Conservation (phyloP, 345 rosid genomes). For the Excoecaria agallocha region DNA sequence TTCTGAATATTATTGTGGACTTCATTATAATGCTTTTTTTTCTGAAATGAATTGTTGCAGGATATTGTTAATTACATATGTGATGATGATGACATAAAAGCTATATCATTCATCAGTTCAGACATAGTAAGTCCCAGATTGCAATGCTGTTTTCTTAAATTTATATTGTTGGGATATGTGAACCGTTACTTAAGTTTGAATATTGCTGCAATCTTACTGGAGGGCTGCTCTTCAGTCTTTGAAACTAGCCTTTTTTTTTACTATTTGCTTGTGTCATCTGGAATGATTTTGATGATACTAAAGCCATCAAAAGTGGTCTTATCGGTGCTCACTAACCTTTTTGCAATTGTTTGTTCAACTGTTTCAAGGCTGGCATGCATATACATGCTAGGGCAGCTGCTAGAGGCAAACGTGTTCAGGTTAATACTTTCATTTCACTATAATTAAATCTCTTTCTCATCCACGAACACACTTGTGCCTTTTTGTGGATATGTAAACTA, state of each 20-base stretch:
- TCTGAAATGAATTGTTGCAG: constrained; percentile 23
- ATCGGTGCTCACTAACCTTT: not conserved
- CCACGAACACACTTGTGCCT: not conserved
- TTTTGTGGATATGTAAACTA: not conserved
- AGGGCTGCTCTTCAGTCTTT: not conserved
- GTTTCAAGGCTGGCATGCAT: constrained; percentile 31
- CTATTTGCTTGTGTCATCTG: not conserved
- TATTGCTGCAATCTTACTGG: not conserved
- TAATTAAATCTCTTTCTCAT: not conserved
- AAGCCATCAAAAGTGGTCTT: not conserved
- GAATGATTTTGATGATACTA: not conserved
- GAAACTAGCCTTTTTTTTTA: not conserved
- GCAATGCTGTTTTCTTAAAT: not conserved
- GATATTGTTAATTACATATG: constrained; percentile 43
- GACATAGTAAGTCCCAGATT: constrained; percentile 30
- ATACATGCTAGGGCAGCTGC: constrained; percentile 43
- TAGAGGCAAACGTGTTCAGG: constrained; percentile 40
- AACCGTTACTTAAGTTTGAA: not conserved
- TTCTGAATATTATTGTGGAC: not conserved
- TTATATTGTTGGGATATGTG: not conserved
- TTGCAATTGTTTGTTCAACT: not conserved
- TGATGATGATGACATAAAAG: constrained; percentile 51
- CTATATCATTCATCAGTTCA: constrained; percentile 40
- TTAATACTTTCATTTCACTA: constrained; percentile 3
- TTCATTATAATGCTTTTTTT: not conserved